Evolutionary conservation across 106 monocot species (phyloP).

Genomic region (Cymbidium sinense): DNA sequence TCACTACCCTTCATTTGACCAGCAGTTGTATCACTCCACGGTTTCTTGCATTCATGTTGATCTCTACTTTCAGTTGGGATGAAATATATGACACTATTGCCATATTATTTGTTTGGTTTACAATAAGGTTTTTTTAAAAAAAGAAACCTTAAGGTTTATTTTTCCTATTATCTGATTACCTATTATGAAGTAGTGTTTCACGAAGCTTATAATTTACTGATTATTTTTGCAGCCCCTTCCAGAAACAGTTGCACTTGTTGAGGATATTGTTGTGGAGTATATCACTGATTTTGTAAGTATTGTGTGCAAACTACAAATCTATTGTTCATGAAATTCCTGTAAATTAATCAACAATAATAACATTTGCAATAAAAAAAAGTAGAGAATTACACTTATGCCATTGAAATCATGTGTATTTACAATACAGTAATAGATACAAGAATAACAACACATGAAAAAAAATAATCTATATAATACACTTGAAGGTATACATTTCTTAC

Average conservation of each 20-base stretch:
- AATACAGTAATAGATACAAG: too few relatives aligned
- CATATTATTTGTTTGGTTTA: not conserved
- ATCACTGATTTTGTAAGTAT: slow-evolving; percentile 79
- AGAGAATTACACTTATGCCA: not conserved
- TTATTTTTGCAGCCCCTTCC: slow-evolving; percentile 84
- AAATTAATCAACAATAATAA: not conserved
- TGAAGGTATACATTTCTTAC: too few relatives aligned
- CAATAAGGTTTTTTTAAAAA: not conserved
- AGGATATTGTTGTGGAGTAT: slow-evolving; percentile 94
- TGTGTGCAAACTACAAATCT: not conserved
- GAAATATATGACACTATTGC: not conserved
- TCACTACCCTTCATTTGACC: too few relatives aligned
- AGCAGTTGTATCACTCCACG: too few relatives aligned
- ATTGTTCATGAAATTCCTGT: not conserved
- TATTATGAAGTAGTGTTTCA: not conserved
- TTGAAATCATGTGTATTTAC: too few relatives aligned
- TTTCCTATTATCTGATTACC: not conserved
- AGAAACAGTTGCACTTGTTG: slow-evolving; percentile 85
- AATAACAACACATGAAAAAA: too few relatives aligned
- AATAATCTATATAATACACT: too few relatives aligned
- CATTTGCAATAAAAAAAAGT: not conserved
- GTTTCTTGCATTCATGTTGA: too few relatives aligned
- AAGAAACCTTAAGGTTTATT: not conserved
- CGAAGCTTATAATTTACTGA: not conserved
- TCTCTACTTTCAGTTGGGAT: too few relatives aligned